Conservation (phyloP, 106 monocot species). For the Platanthera zijinensis region DNA sequence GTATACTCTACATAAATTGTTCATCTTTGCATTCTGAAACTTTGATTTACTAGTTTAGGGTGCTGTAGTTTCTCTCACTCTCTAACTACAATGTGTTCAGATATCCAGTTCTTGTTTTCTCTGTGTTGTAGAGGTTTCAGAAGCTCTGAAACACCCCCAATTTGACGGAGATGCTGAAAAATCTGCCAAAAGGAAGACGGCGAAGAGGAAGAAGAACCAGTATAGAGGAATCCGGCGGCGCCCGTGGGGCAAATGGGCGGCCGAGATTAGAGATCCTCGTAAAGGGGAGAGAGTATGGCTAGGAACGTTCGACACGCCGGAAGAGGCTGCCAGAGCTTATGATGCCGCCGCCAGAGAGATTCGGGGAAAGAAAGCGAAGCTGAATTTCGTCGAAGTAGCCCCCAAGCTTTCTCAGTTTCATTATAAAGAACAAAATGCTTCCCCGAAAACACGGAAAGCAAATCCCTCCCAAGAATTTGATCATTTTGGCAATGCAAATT, state of each 20-base stretch:
- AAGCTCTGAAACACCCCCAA: constrained; percentile 12
- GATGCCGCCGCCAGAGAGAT: constrained; percentile 55
- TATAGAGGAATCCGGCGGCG: constrained; percentile 37
- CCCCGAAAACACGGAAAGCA: background rate
- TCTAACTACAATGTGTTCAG: background rate
- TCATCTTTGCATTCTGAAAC: background rate
- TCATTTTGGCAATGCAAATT: constrained; percentile 2
- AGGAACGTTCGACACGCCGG: constrained; percentile 56
- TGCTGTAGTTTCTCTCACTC: background rate
- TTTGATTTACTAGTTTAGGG: too few species aligned
- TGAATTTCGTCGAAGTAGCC: constrained; percentile 38
- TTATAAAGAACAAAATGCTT: background rate
- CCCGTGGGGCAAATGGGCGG: constrained; percentile 77
- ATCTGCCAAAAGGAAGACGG: constrained; percentile 29
- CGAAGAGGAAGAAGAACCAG: constrained; percentile 29
- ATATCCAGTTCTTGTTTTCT: background rate
- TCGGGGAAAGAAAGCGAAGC: constrained; percentile 58
- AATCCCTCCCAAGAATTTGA: background rate
- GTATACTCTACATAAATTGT: background rate
- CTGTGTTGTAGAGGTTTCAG: constrained; percentile 8
- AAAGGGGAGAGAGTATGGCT: constrained; percentile 68
- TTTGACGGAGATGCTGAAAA: constrained; percentile 17
- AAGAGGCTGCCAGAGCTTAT: constrained; percentile 61
- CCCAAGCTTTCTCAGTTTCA: constrained; percentile 5
- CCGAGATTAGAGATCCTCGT: constrained; percentile 59